A percentile compares a stretch with the other conserved stretches of the same genome.
phyloP scores from a whole-genome alignment of 208 protist genomes.

The Trypanosoma theileri region DNA sequence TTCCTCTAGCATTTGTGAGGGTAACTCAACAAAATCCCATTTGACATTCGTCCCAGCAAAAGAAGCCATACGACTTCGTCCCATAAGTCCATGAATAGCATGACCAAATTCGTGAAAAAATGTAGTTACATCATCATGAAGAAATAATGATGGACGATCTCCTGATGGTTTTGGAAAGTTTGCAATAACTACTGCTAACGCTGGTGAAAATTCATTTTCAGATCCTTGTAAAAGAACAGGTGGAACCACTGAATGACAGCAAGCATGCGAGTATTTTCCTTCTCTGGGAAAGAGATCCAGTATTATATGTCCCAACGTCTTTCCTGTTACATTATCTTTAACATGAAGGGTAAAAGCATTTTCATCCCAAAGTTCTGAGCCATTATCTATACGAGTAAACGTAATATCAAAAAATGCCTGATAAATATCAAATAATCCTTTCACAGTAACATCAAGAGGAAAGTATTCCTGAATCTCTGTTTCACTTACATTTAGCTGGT shows the following conservation, averaged over 20 bases:
- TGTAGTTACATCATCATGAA: conserved; percentile 80
- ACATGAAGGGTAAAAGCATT: conserved; percentile 73
- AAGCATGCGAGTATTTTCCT: conserved; percentile 85
- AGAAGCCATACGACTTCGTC: conserved; percentile 68
- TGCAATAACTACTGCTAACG: conserved; percentile 72
- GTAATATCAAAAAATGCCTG: conserved; percentile 80
- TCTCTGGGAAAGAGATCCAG: conserved; percentile 86
- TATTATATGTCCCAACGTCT: conserved; percentile 76
- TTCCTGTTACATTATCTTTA: conserved; percentile 52
- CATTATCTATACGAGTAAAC: conserved; percentile 72
- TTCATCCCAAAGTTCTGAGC: conserved; percentile 67
- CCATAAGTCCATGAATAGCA: conserved; percentile 81
- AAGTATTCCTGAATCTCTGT: conserved; percentile 87
- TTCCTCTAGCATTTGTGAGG: conserved; percentile 90
- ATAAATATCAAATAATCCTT: conserved; percentile 82
- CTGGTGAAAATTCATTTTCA: conserved; percentile 70
- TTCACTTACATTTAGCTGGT: conserved; percentile 80
- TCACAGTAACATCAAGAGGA: conserved; percentile 74
- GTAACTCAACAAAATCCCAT: conserved; percentile 89
- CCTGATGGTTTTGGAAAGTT: conserved; percentile 74
- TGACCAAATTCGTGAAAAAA: conserved; percentile 94
- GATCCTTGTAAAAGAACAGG: conserved; percentile 47
- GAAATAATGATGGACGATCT: conserved; percentile 73
- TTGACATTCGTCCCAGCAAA: conserved; percentile 80
- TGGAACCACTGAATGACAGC: conserved; percentile 77